phyloP scores from a whole-genome alignment of 441 rosid genomes.

The Arabidopsis lyrata region DNA sequence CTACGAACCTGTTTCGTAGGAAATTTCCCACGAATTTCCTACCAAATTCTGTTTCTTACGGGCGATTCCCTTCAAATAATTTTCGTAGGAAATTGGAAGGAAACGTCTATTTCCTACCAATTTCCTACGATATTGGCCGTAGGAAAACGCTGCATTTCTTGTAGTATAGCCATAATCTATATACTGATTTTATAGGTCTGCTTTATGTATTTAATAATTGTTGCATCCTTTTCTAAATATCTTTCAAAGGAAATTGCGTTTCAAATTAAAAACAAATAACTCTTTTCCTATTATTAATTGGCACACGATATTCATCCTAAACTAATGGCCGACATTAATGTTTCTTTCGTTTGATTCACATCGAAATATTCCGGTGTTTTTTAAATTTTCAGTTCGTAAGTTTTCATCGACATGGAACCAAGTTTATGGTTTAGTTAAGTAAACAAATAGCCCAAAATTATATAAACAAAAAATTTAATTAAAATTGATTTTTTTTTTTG shows the following conservation, averaged over 20 bases:
- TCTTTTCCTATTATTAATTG: background rate
- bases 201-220: constrained; percentile 29
- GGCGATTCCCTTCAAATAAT: too few relatives aligned
- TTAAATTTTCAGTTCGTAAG: background rate
- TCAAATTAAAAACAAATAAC: background rate
- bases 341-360: background rate
- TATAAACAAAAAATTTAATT: too few relatives aligned
- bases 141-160: too few relatives aligned
- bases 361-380: background rate
- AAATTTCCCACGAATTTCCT: too few relatives aligned
- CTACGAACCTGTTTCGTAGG: too few relatives aligned
- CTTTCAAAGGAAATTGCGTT: constrained; percentile 1
- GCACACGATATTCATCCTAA: background rate
- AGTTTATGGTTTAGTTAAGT: background rate
- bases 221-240: background rate
- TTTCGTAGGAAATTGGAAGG: too few relatives aligned
- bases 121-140: too few relatives aligned
- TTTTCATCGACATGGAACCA: background rate
- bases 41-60: too few relatives aligned
- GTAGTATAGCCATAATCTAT: too few relatives aligned
- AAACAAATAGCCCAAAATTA: background rate
- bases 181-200: constrained; percentile 35
- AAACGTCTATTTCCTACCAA: too few relatives aligned
- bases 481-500: too few relatives aligned
- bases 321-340: background rate